phyloP scores from a whole-genome alignment of 1,284 basidiomycete genomes.

The Ganoderma boninense region DNA sequence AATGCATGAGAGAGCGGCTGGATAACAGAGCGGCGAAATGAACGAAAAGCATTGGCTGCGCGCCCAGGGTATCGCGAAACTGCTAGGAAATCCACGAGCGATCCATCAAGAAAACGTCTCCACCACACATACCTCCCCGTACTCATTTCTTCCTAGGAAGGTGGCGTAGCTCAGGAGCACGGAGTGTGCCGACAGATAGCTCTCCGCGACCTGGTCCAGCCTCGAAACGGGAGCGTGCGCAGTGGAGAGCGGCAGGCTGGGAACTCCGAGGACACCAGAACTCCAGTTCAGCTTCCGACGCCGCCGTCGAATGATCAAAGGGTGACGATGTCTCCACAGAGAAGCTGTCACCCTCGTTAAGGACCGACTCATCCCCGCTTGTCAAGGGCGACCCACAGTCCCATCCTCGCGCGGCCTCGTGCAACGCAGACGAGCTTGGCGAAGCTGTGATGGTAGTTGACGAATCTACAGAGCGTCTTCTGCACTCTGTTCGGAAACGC shows the following conservation, averaged over 20 bases:
- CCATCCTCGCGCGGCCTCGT: conserved; percentile 18
- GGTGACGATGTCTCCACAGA: conserved; percentile 1
- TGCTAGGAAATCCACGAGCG: neutral
- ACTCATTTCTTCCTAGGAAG: conserved; percentile 2
- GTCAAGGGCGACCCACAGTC: neutral
- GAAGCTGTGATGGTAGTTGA: conserved; percentile 29
- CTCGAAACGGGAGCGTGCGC: conserved; percentile 24
- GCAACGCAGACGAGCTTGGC: conserved; percentile 23
- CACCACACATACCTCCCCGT: conserved; percentile 5
- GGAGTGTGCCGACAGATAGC: neutral
- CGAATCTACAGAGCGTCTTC: conserved; percentile 29
- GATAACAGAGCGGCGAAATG: neutral
- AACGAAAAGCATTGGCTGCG: neutral
- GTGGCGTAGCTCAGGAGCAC: neutral
- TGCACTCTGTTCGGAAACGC: conserved; percentile 1
- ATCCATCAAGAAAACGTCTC: neutral
- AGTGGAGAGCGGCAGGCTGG: conserved; percentile 33
- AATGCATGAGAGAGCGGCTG: neutral
- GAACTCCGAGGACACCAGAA: conserved; percentile 25
- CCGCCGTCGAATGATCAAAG: neutral
- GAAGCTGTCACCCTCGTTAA: conserved; percentile 15
- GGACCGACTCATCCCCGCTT: neutral
- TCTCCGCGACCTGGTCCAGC: neutral
- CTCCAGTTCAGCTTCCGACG: conserved; percentile 13
- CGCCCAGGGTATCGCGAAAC: conserved; percentile 2